Evolutionary conservation across 1,284 basidiomycete species (phyloP).

Genomic region (Kwoniella shivajii): DNA sequence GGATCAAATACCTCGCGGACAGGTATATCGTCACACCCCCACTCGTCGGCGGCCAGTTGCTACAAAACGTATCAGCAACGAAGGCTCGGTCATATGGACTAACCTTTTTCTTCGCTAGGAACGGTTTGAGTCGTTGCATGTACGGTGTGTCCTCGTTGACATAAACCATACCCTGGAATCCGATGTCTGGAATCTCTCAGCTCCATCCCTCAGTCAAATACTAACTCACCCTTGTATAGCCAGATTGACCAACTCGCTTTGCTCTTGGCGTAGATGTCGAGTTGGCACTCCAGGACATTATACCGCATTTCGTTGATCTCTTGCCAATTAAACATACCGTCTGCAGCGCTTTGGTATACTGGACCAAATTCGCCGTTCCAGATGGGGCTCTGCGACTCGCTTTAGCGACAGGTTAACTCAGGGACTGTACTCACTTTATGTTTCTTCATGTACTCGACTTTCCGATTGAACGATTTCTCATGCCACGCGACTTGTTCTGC

Average conservation of each 20-base stretch:
- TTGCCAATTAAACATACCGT: constrained; percentile 56
- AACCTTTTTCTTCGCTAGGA: constrained; percentile 31
- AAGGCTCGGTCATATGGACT: background rate
- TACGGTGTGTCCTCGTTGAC: constrained; percentile 70
- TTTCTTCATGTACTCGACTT: constrained; percentile 52
- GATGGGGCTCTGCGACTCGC: constrained; percentile 14
- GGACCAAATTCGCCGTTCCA: constrained; percentile 63
- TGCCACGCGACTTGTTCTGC: constrained; percentile 61
- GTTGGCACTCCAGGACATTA: constrained; percentile 68
- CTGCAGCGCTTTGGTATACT: constrained; percentile 42
- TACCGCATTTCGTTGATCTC: constrained; percentile 69
- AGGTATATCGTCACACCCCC: constrained; percentile 57
- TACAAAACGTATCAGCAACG: constrained; percentile 28
- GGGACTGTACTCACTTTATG: constrained; percentile 5
- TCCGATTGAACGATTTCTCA: constrained; percentile 61
- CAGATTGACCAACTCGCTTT: constrained; percentile 74
- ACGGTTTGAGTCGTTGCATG: constrained; percentile 31
- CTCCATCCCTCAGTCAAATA: too few species aligned
- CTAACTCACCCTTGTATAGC: constrained; percentile 65
- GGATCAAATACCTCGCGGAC: constrained; percentile 65
- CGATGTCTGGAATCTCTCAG: constrained; percentile 59
- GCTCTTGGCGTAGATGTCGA: constrained; percentile 68
- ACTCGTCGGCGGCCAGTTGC: constrained; percentile 65
- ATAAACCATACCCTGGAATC: constrained; percentile 77
- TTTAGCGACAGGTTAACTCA: too few species aligned